phyloP scores from a whole-genome alignment of 1,284 basidiomycete genomes.

The Fomitopsis schrenkii region DNA sequence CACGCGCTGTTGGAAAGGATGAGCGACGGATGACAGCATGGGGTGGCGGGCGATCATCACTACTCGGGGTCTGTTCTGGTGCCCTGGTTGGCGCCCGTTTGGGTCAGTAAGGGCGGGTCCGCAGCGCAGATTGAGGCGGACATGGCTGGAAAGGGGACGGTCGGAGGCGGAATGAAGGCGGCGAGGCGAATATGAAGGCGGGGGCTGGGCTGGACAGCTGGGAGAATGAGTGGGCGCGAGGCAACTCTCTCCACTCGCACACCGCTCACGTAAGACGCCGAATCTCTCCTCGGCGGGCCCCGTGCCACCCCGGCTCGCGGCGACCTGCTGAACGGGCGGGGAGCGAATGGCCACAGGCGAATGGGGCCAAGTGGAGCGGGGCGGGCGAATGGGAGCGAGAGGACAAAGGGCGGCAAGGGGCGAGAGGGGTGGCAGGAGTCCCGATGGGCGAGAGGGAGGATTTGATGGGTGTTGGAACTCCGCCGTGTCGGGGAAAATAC shows the following conservation, averaged over 20 bases:
- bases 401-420: not conserved
- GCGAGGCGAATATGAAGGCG: not conserved
- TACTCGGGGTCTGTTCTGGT: not conserved
- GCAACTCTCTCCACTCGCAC: slow-evolving; percentile 13
- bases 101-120: not conserved
- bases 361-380: not conserved
- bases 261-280: slow-evolving; percentile 5
- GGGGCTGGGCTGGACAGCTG: not conserved
- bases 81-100: not conserved
- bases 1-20: not conserved
- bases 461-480: slow-evolving; percentile 26
- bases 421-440: slow-evolving; percentile 2
- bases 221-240: slow-evolving; percentile 4
- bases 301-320: not conserved
- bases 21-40: not conserved
- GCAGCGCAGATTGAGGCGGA: not conserved
- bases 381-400: not conserved
- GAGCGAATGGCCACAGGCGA: not conserved
- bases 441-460: slow-evolving; percentile 14
- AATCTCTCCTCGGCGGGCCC: not conserved
- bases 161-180: not conserved
- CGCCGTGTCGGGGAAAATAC: slow-evolving; percentile 27
- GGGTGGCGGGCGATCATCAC: slow-evolving; percentile 1
- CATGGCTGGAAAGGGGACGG: not conserved
- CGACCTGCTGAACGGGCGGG: not conserved